These are phyloP conservation scores for Endotrypanum monterogeii DNA, from an alignment of 208 protist genomes.

Conservation along the genomic window DNA sequence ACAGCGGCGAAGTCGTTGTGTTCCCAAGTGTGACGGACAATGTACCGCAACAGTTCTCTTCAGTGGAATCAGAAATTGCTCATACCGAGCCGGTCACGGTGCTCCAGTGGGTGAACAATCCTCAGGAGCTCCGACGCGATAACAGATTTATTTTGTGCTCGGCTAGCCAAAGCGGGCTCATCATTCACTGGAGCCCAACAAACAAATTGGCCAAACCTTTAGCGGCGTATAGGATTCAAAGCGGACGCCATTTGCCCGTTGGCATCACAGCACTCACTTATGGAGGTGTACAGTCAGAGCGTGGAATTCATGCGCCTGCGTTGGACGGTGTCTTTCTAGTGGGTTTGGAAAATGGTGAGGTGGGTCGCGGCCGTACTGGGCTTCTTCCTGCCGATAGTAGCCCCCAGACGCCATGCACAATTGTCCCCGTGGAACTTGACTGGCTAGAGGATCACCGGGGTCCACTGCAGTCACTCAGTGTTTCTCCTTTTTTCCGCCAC, in stretches of 20 bases:
- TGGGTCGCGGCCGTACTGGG: conserved; percentile 70
- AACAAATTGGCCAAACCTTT: conserved; percentile 73
- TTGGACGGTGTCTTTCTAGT: conserved; percentile 67
- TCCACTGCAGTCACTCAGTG: conserved; percentile 72
- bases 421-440: conserved; percentile 64
- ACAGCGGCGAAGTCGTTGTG: conserved; percentile 87
- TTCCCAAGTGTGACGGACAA: conserved; percentile 63
- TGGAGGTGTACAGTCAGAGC: conserved; percentile 25
- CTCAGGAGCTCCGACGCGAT: conserved; percentile 49
- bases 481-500: conserved; percentile 89
- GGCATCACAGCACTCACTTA: conserved; percentile 72
- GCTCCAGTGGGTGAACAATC: conserved; percentile 80
- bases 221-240: conserved; percentile 58
- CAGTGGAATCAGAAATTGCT: conserved; percentile 21
- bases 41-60: conserved; percentile 44
- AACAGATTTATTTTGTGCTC: conserved; percentile 80
- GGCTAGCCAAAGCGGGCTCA: conserved; percentile 70
- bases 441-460: conserved; percentile 77
- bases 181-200: conserved; percentile 71
- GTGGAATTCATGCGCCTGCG: conserved; percentile 38
- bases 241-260: conserved; percentile 45
- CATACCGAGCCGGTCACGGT: conserved; percentile 82
- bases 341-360: conserved; percentile 88
- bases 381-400: conserved; percentile 30
- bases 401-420: conserved; percentile 11